Percentiles rank a stretch among this genome's conserved stretches.
These are phyloP conservation scores for Purpureocillium takamizusanense DNA, from an alignment of 2,329 filamentous ascomycete species.

Conservation along the genomic window DNA sequence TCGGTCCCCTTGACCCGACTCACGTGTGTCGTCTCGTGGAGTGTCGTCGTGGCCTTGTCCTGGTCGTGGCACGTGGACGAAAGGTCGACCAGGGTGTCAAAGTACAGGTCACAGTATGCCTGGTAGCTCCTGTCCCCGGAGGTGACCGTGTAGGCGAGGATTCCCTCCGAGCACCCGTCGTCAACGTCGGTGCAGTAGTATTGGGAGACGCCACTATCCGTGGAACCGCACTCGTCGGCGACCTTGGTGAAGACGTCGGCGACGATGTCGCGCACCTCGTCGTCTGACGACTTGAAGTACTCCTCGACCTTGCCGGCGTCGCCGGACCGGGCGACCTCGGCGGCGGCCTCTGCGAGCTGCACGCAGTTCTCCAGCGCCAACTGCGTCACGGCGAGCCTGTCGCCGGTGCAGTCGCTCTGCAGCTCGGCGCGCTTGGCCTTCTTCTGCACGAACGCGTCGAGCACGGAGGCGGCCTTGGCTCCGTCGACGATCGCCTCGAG, in stretches of 20 bases:
- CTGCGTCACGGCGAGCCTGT: slow-evolving; percentile 31
- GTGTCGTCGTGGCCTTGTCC: slow-evolving; percentile 53
- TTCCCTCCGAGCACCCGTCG: slow-evolving; percentile 36
- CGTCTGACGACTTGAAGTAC: slow-evolving; percentile 51
- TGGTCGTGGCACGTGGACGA: slow-evolving; percentile 48
- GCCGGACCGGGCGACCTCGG: slow-evolving; percentile 38
- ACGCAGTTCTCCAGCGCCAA: slow-evolving; percentile 45
- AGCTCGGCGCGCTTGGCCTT: slow-evolving; percentile 37
- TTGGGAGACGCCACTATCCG: slow-evolving; percentile 34
- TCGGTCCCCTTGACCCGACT: slow-evolving; percentile 45
- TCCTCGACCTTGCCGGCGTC: slow-evolving; percentile 39
- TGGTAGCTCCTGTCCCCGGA: slow-evolving; percentile 42
- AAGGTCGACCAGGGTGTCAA: slow-evolving; percentile 40
- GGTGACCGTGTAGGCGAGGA: slow-evolving; percentile 54
- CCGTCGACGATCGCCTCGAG: slow-evolving; percentile 49
- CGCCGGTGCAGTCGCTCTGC: slow-evolving; percentile 43
- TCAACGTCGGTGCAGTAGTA: slow-evolving; percentile 53
- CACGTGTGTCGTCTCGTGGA: slow-evolving; percentile 58
- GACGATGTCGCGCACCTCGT: slow-evolving; percentile 35
- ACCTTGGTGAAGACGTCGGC: slow-evolving; percentile 39
- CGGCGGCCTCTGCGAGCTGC: slow-evolving; percentile 41
- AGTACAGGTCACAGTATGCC: slow-evolving; percentile 53
- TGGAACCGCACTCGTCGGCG: slow-evolving; percentile 43
- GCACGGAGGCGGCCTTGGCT: slow-evolving; percentile 40
- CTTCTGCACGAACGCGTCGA: slow-evolving; percentile 24